A percentile compares a stretch with the other conserved stretches of the same genome.
Conservation (phyloP, 371 early-diverging fungal species). For the Blakeslea trispora region DNA sequence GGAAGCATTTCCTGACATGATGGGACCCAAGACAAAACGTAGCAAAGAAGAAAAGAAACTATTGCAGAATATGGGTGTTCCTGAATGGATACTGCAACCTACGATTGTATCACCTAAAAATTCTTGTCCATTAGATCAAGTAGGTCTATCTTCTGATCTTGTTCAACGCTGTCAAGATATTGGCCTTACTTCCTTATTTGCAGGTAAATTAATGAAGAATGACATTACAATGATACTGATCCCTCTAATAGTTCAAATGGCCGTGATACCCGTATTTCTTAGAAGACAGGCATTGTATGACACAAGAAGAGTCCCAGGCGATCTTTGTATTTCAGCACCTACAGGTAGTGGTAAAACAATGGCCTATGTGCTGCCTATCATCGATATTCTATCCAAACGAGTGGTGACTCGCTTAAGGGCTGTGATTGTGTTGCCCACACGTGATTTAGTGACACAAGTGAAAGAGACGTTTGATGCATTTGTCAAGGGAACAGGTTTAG, state of each 20-base stretch:
- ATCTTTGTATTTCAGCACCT: slow-evolving; percentile 92
- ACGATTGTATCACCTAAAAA: slow-evolving; percentile 66
- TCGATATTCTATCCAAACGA: slow-evolving; percentile 74
- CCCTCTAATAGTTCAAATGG: slow-evolving; percentile 70
- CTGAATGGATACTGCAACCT: slow-evolving; percentile 85
- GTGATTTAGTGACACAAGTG: slow-evolving; percentile 88
- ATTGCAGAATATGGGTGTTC: slow-evolving; percentile 70
- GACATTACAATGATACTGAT: no score
- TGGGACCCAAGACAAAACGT: slow-evolving; percentile 25
- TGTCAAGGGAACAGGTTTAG: slow-evolving; percentile 72
- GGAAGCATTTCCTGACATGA: slow-evolving; percentile 48
- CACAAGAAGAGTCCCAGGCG: slow-evolving; percentile 61
- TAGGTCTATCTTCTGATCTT: slow-evolving; percentile 62
- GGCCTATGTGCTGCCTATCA: slow-evolving; percentile 95
- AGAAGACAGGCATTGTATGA: slow-evolving; percentile 56
- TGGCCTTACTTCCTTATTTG: slow-evolving; percentile 79
- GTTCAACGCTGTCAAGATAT: slow-evolving; percentile 62
- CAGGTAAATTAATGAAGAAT: slow-evolving; percentile 59
- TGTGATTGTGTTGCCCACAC: slow-evolving; percentile 87
- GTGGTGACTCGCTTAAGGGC: slow-evolving; percentile 79
- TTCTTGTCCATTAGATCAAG: slow-evolving; percentile 44
- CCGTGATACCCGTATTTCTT: slow-evolving; percentile 81
- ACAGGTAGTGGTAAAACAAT: slow-evolving; percentile 98
- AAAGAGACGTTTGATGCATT: slow-evolving; percentile 80
- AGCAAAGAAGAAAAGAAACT: slow-evolving; percentile 41